These are phyloP conservation scores for Fusarium goolgardi DNA, from an alignment of 2,329 filamentous ascomycete genomes.

Conservation along the genomic window DNA sequence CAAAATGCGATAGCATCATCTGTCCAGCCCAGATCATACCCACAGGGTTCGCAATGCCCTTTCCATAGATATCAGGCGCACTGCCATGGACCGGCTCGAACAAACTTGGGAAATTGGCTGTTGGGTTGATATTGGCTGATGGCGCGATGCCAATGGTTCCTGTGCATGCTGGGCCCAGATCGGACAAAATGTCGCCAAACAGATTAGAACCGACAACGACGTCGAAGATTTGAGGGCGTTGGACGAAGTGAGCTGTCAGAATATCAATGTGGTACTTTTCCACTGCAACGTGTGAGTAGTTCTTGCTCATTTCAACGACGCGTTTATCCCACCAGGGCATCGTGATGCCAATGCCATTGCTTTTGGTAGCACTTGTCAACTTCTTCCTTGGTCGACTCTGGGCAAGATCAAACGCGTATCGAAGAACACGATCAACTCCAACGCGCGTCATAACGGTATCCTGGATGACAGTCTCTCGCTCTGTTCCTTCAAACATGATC, in stretches of 20 bases:
- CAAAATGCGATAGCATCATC: conserved; percentile 62
- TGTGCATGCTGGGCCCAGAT: conserved; percentile 75
- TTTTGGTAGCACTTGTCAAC: conserved; percentile 75
- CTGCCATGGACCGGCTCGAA: conserved; percentile 77
- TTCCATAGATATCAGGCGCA: conserved; percentile 78
- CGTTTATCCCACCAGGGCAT: conserved; percentile 78
- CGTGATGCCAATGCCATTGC: conserved; percentile 73
- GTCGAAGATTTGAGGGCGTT: conserved; percentile 68
- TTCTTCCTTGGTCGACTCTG: conserved; percentile 67
- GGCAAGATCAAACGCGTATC: conserved; percentile 73
- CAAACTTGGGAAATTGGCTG: conserved; percentile 62
- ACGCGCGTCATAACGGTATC: conserved; percentile 72
- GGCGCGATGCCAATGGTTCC: conserved; percentile 80
- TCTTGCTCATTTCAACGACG: conserved; percentile 63
- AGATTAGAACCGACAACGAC: conserved; percentile 74
- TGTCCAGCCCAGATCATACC: conserved; percentile 78
- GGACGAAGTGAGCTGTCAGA: conserved; percentile 72
- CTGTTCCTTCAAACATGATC: conserved; percentile 67
- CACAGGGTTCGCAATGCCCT: conserved; percentile 79
- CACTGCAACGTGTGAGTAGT: conserved; percentile 68
- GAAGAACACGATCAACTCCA: conserved; percentile 69
- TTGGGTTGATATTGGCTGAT: conserved; percentile 74
- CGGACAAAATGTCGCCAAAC: conserved; percentile 75
- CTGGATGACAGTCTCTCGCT: conserved; percentile 71
- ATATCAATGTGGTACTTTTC: conserved; percentile 77